A percentile compares a stretch with the other conserved stretches of the same genome.
Conservation (phyloP, 768 basidiomycete genomes). For the Rhizopogon salebrosus region DNA sequence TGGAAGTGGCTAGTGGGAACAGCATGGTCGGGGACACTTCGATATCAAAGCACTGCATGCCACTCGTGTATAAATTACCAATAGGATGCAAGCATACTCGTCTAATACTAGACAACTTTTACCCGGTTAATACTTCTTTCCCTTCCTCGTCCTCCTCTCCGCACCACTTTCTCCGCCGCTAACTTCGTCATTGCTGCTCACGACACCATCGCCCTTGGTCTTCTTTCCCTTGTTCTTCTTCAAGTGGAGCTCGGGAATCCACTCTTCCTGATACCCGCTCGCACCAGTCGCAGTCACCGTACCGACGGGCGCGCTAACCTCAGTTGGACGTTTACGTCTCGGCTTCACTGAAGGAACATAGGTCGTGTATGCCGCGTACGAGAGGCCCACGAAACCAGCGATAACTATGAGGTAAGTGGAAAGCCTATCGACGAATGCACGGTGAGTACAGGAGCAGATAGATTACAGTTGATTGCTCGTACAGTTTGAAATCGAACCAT, state of each 20-base stretch:
- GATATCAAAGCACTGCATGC: background rate
- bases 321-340: conserved; percentile 34
- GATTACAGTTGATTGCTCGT: conserved; percentile 21
- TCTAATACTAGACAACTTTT: background rate
- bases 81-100: background rate
- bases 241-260: conserved; percentile 89
- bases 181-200: conserved; percentile 62
- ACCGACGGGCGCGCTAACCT: conserved; percentile 50
- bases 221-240: conserved; percentile 56
- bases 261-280: conserved; percentile 79
- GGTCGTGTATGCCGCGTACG: conserved; percentile 60
- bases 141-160: conserved; percentile 41
- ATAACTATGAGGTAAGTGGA: conserved; percentile 69
- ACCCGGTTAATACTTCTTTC: conserved; percentile 39
- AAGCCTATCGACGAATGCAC: conserved; percentile 30
- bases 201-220: conserved; percentile 38
- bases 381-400: conserved; percentile 55
- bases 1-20: background rate
- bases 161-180: conserved; percentile 65
- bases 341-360: conserved; percentile 56
- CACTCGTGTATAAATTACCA: conserved; percentile 8
- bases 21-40: background rate
- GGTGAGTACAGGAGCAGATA: background rate
- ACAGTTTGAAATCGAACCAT: conserved; percentile 80
- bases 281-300: conserved; percentile 60